Evolutionary conservation across 306 rosid species (phyloP).

Genomic region (Prunus padus): DNA sequence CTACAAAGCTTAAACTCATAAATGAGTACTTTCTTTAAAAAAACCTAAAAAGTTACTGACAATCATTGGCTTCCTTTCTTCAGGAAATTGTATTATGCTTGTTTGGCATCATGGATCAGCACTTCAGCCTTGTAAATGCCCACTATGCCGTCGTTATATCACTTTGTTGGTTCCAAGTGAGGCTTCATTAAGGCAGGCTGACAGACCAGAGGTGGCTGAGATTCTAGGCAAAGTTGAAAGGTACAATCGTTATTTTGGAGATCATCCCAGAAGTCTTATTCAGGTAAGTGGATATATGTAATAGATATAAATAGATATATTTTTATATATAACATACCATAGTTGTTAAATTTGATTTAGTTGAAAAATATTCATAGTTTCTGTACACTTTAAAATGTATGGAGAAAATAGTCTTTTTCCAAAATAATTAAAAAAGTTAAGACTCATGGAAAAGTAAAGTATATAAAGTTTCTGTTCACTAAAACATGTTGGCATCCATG

Average conservation of each 20-base stretch:
- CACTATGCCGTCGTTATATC: constrained; percentile 78
- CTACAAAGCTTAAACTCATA: neutral
- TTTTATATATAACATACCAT: neutral
- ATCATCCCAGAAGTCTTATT: constrained; percentile 28
- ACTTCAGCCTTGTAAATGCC: constrained; percentile 70
- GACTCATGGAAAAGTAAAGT: neutral
- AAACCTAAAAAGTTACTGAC: neutral
- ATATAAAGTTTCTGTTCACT: neutral
- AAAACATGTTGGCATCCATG: neutral
- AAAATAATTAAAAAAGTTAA: too few relatives aligned
- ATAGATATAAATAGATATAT: neutral
- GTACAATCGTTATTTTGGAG: constrained; percentile 70
- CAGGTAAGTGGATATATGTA: constrained; percentile 42
- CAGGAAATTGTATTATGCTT: constrained; percentile 73
- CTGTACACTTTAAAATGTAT: neutral
- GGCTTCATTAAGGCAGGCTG: constrained; percentile 33
- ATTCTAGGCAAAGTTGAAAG: constrained; percentile 43
- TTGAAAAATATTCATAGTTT: neutral
- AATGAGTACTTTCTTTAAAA: neutral
- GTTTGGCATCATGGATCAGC: constrained; percentile 70
- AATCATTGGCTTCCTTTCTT: constrained; percentile 13
- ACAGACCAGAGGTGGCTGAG: constrained; percentile 42
- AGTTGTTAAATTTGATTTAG: neutral
- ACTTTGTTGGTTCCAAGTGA: constrained; percentile 64
- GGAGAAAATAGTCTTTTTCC: neutral